Percentiles rank a stretch among this genome's conserved stretches.
Conservation (phyloP, 1,139 yeast genomes). For the Sugiyamaella xylanicola region DNA sequence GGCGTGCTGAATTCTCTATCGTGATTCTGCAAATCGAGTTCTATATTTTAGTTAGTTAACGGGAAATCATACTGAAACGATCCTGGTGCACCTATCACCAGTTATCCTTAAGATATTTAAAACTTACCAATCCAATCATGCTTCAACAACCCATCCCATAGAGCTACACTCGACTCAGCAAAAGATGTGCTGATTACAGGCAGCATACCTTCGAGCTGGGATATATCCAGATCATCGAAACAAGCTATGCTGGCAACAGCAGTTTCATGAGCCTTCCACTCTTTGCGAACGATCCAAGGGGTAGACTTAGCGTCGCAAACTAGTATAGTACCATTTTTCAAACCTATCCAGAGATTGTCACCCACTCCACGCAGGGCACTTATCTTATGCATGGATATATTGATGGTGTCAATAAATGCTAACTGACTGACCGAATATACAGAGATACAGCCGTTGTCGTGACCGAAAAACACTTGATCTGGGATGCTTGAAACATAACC, state of each 20-base stretch:
- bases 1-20: conserved; percentile 38
- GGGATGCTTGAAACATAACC: conserved; percentile 34
- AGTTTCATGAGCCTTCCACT: conserved; percentile 46
- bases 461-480: conserved; percentile 45
- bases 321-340: conserved; percentile 44
- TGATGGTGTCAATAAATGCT: conserved; percentile 40
- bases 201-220: conserved; percentile 22
- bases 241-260: conserved; percentile 34
- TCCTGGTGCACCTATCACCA: too few relatives aligned
- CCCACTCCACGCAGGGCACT: conserved; percentile 41
- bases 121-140: conserved; percentile 42
- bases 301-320: conserved; percentile 40
- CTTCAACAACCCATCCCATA: conserved; percentile 45
- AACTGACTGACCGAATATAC: conserved; percentile 37
- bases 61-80: too few relatives aligned
- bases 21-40: conserved; percentile 38
- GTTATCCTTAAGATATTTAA: too few relatives aligned
- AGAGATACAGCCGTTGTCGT: conserved; percentile 47
- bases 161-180: conserved; percentile 26
- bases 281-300: conserved; percentile 45
- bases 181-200: conserved; percentile 27
- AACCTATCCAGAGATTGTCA: conserved; percentile 45
- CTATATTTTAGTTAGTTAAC: conserved; percentile 24
- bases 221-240: conserved; percentile 11
- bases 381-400: conserved; percentile 42